Base-by-base conservation (phyloP, 306 rosid genomes). In the Quercus parvula region DNA sequence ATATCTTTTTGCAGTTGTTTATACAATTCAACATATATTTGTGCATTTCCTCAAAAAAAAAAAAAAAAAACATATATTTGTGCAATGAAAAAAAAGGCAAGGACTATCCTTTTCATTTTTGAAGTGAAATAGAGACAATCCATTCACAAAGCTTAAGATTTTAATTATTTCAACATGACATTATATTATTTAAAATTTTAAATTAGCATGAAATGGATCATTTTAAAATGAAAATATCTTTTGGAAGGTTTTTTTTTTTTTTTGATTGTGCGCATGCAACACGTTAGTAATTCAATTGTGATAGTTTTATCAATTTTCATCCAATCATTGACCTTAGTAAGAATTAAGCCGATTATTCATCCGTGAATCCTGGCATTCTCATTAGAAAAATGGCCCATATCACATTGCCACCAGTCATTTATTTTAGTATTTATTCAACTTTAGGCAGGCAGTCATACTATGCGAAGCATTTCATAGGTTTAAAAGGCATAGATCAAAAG, bases 321-420 rank as follows among this genome's bases (percentile, higher is more conserved):
- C 71, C 49, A 66, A 19, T 66, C 51, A 66, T 66, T 33, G 71
- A 30, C 33, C 20, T 18, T 33, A 5, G 71, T 66, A 14, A 66
- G n/a, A 68, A 33, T 33, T 68, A 24, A 68, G 72, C 72, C 72
- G 54, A 9, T 68, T 68, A 9, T 68, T 68, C 72, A 17, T 68
- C 72, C 72, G 52, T 35, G 52, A 68, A 68, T 68, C 72, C 72
- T 68, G 72, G 72, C 72, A 35, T 68, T 68, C 52, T 7, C 27
- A 15, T 68, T 35, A 68, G 72, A 68, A 68, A 68, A 68, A n/a
- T 35, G 51, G 19, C 25, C 24, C 71, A 17, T 19, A 17, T 18
- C 25, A 7, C 25, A 31, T 59, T 22, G 14, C 10, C 14, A 59
- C 24, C 14, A 59, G 28, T 59, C 66, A 10, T 12, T 3, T 63